These are phyloP conservation scores for Epichloe aotearoae DNA, from an alignment of 2,329 filamentous ascomycete genomes.

Conservation along the genomic window DNA sequence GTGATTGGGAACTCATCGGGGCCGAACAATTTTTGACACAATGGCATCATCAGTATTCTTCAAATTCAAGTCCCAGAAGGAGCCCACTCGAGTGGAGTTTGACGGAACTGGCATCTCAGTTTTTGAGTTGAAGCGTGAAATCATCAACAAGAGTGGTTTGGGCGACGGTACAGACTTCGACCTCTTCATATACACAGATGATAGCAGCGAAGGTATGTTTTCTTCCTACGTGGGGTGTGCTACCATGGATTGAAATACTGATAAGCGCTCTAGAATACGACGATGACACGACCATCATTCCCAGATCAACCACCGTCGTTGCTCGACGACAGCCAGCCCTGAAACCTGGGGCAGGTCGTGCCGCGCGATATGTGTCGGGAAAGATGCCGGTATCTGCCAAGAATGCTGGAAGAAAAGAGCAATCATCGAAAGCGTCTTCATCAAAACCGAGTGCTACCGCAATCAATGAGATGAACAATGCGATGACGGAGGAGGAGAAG, in stretches of 20 bases:
- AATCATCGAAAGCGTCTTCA: constrained; percentile 42
- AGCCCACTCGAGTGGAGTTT: constrained; percentile 86
- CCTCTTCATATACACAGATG: constrained; percentile 84
- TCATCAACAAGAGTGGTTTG: constrained; percentile 85
- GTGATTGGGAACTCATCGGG: constrained; percentile 13
- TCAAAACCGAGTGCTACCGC: constrained; percentile 44
- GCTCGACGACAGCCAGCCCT: constrained; percentile 73
- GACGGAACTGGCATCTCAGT: constrained; percentile 96
- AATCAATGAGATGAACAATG: constrained; percentile 55
- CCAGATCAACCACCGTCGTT: constrained; percentile 85
- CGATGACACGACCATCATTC: constrained; percentile 95
- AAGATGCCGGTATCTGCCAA: constrained; percentile 88
- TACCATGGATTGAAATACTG: constrained; percentile 10
- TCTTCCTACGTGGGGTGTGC: not conserved
- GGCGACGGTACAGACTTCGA: constrained; percentile 96
- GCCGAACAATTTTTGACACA: constrained; percentile 20
- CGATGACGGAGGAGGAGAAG: constrained; percentile 86
- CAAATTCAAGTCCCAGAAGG: constrained; percentile 99
- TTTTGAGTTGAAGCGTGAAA: constrained; percentile 97
- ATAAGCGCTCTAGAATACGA: constrained; percentile 60
- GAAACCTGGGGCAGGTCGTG: constrained; percentile 76
- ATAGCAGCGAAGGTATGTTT: constrained; percentile 71
- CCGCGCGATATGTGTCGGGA: constrained; percentile 88
- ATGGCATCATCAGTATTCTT: constrained; percentile 99
- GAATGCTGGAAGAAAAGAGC: constrained; percentile 57